Evolutionary conservation across 2,329 filamentous ascomycete species (phyloP), one percentile per base, ranked within the genome.

Genomic region (Alternaria sp.): DNA sequence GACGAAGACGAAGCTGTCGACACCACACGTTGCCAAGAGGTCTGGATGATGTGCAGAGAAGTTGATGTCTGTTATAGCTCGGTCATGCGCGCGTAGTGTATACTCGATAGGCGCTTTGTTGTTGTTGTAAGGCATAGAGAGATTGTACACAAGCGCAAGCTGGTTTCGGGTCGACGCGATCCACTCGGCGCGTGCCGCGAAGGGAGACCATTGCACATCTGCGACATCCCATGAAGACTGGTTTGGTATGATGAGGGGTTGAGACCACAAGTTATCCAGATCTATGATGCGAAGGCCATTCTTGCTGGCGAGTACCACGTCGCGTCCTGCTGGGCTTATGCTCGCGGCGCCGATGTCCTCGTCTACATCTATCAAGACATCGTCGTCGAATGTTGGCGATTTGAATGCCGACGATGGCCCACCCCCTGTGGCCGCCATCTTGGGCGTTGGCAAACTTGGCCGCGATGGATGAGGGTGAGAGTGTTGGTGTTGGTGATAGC

Each of bases 201-300:
- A 97, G 1, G 95, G 95, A 11, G 93, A 97, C 95, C 95, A 97
- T 80, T 97, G 95, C 28, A 97, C 94, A 79, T 97, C 95, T 11
- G 95, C 94, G 6, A 97, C 94, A 55, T 97, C 89, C 93, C 94
- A 97, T n/a, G 93, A 91, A 46, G 93, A 90, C 59, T 93, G 91
- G 80, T 97, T 93, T 66, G 91, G 91, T 71, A 97, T 86, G 73
- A 94, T 91, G 18, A 94, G 90, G 18, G 95, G 95, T 10, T 92
- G 91, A 63, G 91, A 96, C 77, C 94, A 96, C 1, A 93, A 93
- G 11, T 90, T 94, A 81, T 97, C 94, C 50, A 97, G 85, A 73
- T 97, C 94, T 75, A 97, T 94, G 70, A 97, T 93, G 76, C 95
- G 91, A 59, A 97, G 86, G 50, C 94, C 94, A 74, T 96, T 91